Evolutionary conservation across 106 monocot genomes (phyloP), one percentile per base, ranked within the genome.

Genomic region (Ottelia alismoides): DNA sequence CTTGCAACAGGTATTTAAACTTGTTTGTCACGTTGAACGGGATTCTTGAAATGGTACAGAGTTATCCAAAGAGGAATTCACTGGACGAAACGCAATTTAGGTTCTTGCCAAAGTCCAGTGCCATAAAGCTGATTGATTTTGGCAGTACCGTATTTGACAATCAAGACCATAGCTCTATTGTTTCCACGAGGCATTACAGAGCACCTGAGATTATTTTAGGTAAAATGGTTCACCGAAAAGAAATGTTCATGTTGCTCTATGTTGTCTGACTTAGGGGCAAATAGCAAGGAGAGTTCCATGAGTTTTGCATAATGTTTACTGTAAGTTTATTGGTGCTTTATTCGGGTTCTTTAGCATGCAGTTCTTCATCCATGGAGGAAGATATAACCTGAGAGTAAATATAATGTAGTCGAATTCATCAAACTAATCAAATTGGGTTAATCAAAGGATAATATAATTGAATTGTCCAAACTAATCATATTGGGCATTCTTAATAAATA

Each of bases 111-210:
- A 96, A 96, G 76, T 90, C 98, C 55, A 98, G 98, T 82, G 85
- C 85, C 46, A 98, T 98, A 72, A 98, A 98, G 82, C 66, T 98
- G 74, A 98, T 98, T 84, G 98, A 98, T 80, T 98, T 98, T 86
- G 98, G 98, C 62, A 98, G 98, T 68, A 85, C 98, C 58, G 85
- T 74, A 18, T 90, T 80, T 80, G 90, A 90, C 60, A 79, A 82
- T 67, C 78, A 76, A 65, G 70, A 85, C 19, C 98, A 75, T 79
- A 79, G 72, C 75, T 98, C 81, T 27, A 77, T 98, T 82, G 98
- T 90, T 72, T 90, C 85, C n/a, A 98, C 98, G 53, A 78, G 98
- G 82, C 90, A 98, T 73, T 98, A 98, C 77, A 79, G 90, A 67
- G 98, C 98, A 62, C 98, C 98, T 57, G 98, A 98, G 74, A 74